Evolutionary conservation across 2,329 filamentous ascomycete genomes (phyloP).

Genomic region (Xylariaceae sp.): DNA sequence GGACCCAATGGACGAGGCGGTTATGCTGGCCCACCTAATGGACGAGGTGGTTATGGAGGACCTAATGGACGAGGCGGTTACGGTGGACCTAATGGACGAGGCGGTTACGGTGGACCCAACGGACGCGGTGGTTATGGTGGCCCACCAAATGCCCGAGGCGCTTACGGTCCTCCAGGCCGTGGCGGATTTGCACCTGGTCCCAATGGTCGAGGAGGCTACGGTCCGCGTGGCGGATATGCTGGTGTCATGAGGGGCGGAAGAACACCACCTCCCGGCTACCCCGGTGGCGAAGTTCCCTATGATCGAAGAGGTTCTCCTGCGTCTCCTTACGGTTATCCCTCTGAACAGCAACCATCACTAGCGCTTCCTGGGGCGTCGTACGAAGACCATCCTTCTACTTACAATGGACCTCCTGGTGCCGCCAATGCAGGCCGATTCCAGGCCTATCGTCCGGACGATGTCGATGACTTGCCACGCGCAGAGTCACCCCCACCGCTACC

Average conservation of each 20-base stretch:
- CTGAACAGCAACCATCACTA: constrained; percentile 34
- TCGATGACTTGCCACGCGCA: constrained; percentile 49
- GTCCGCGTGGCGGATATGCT: constrained; percentile 15
- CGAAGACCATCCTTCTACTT: constrained; percentile 35
- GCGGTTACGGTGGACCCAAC: constrained; percentile 33
- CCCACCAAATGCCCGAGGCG: constrained; percentile 33
- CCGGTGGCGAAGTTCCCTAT: constrained; percentile 38
- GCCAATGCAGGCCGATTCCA: constrained; percentile 35
- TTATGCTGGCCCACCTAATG: constrained; percentile 37
- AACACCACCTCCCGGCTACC: constrained; percentile 42
- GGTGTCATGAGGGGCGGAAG: constrained; percentile 16
- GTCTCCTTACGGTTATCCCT: constrained; percentile 28
- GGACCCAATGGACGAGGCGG: constrained; percentile 43
- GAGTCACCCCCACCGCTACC: constrained; percentile 60
- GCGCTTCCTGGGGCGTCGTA: constrained; percentile 37
- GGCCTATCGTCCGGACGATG: constrained; percentile 41
- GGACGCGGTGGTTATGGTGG: constrained; percentile 29
- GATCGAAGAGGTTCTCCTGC: constrained; percentile 32
- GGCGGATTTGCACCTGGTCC: constrained; percentile 30
- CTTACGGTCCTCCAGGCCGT: constrained; percentile 32
- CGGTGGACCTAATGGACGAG: constrained; percentile 31
- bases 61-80: constrained; percentile 31
- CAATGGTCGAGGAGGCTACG: constrained; percentile 33
- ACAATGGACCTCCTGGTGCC: constrained; percentile 33
- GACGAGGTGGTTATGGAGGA: constrained; percentile 34